A percentile compares a stretch with the other conserved stretches of the same genome.
Evolutionary conservation across 2,329 filamentous ascomycete species (phyloP).

Genomic region (Botrytis porri): DNA sequence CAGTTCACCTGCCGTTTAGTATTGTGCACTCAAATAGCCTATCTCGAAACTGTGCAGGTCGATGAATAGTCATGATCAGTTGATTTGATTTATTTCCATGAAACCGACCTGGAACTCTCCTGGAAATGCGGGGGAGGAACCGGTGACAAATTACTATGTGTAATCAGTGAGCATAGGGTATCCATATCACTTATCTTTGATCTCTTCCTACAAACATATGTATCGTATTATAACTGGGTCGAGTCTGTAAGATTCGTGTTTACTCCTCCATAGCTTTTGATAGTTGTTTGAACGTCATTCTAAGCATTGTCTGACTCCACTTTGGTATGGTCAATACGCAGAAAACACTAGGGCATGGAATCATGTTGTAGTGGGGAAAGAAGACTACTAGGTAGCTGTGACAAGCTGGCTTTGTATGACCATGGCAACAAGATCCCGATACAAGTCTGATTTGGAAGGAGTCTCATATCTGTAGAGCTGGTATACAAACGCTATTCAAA

Average conservation of each 20-base stretch:
- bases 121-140: not conserved
- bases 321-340: not conserved
- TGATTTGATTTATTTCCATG: not conserved
- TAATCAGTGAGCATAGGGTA: not conserved
- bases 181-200: not conserved
- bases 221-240: not conserved
- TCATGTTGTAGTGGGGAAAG: not conserved
- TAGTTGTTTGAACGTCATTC: not conserved
- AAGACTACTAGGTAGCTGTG: not conserved
- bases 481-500: not conserved
- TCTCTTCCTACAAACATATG: not conserved
- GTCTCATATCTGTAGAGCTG: not conserved
- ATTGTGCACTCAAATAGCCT: not conserved
- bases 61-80: not conserved
- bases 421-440: not conserved
- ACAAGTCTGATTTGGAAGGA: not conserved
- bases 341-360: not conserved
- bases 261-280: not conserved
- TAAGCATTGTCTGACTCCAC: not conserved
- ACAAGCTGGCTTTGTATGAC: not conserved
- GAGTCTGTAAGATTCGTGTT: not conserved
- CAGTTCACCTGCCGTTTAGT: not conserved
- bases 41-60: not conserved
- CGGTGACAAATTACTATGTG: conserved; percentile 4
- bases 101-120: not conserved